Evolutionary conservation across 768 basidiomycete species (phyloP).

Genomic region (Termitomyces titanicus): DNA sequence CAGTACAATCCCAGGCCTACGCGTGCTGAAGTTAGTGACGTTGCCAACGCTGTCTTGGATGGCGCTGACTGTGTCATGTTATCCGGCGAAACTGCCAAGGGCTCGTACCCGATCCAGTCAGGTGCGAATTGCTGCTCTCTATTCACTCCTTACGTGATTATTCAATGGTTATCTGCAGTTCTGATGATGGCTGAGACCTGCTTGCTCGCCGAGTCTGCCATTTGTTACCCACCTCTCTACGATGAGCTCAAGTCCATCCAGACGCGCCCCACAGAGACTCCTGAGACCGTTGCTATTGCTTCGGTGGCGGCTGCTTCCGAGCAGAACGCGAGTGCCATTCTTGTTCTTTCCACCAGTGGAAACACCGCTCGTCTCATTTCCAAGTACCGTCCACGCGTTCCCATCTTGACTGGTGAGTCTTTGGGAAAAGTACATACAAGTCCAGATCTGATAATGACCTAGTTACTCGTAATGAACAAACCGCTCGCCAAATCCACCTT

Average conservation of each 20-base stretch:
- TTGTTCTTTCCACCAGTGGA: conserved; percentile 95
- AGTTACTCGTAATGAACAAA: conserved; percentile 97
- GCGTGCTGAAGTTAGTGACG: conserved; percentile 98
- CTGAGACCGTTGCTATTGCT: conserved; percentile 94
- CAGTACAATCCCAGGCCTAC: conserved; percentile 98
- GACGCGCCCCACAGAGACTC: conserved; percentile 86
- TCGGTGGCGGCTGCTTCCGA: conserved; percentile 94
- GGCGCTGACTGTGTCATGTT: conserved; percentile 99
- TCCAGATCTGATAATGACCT: neutral
- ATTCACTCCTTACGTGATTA: neutral
- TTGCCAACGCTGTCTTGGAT: conserved; percentile 98
- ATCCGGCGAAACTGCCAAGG: conserved; percentile 99
- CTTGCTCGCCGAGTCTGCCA: conserved; percentile 90
- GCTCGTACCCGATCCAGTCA: conserved; percentile 92
- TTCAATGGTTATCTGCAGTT: conserved; percentile 41
- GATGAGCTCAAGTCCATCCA: conserved; percentile 82
- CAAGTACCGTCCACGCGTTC: conserved; percentile 91
- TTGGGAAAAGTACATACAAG: neutral
- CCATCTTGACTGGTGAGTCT: conserved; percentile 86
- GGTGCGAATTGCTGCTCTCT: conserved; percentile 48
- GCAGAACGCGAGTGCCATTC: conserved; percentile 91
- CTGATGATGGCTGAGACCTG: conserved; percentile 99
- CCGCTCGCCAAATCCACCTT: conserved; percentile 93
- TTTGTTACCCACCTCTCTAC: conserved; percentile 92
- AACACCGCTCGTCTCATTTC: conserved; percentile 94